Evolutionary conservation across 768 basidiomycete genomes (phyloP), one percentile per base, ranked within the genome.

Genomic region (Amanita inopinata): DNA sequence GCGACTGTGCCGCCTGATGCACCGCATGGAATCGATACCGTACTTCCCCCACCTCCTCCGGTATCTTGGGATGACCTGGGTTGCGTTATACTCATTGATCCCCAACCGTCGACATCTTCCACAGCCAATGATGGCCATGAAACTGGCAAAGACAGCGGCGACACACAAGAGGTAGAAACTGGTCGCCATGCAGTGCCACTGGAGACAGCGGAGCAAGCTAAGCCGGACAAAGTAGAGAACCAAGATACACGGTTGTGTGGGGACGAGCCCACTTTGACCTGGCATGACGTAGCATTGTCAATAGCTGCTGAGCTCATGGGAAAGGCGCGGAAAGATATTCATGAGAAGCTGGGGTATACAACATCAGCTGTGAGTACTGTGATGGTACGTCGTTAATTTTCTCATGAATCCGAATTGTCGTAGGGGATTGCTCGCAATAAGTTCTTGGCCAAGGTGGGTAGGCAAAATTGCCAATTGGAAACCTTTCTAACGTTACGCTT

Each of bases 371-470:
- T 91, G 51, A 51, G 83, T 64, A 25, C 22, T 8, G 36, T 38
- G 15, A 15, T 6, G 0, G n/a, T 5, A 24, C 12, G 8, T 22
- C 14, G 22, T 10, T 17, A 20, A 23, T 33, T 24, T 18, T 32
- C 25, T n/a, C n/a, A n/a, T n/a, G n/a, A n/a, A n/a, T n/a, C 34
- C 14, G 9, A 36, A 22, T 20, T 23, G 3, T 9, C 11, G 5
- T n/a, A 92, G 89, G 92, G 92, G 1, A 80, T 97, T 44, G 78
- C 89, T 10, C 72, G 90, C 54, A 97, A 94, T 56, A 96, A 97
- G 59, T 93, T 93, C 52, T 69, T 98, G 18, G 87, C 96, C 0
- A 99, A 99, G 74, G 90, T 88, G 5, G 10, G 6, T n/a, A 42
- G 54, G 39, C 46, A 43, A 11, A 38, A 7, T 43, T 15, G 14